Conservation (phyloP, 495 filamentous ascomycete species). For the Pseudevernia furfuracea region DNA sequence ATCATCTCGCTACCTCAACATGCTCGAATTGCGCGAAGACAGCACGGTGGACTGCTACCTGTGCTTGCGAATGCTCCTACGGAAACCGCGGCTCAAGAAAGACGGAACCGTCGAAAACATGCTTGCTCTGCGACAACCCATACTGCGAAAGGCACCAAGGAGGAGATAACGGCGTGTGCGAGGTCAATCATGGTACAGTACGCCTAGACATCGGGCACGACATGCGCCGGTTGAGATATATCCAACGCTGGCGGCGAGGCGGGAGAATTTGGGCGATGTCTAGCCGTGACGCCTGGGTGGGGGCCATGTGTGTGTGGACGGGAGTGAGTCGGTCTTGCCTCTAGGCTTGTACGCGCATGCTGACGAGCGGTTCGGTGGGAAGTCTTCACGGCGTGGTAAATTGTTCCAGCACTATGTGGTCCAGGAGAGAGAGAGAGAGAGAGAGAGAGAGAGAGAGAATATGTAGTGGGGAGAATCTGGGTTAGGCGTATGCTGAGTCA, state of each 20-base stretch:
- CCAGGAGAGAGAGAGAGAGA: too few species aligned
- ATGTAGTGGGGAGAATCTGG: too few species aligned
- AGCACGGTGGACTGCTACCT: not conserved
- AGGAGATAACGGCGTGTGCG: constrained; percentile 11
- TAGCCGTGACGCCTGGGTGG: not conserved
- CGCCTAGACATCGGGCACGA: not conserved
- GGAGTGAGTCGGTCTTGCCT: not conserved
- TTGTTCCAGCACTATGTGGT: too few species aligned
- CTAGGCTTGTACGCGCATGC: too few species aligned
- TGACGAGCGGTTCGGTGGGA: too few species aligned
- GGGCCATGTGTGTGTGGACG: not conserved
- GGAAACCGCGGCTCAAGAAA: constrained; percentile 2
- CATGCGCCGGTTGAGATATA: constrained; percentile 15
- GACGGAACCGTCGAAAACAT: constrained; percentile 10
- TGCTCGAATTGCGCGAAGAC: not conserved
- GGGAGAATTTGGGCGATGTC: not conserved
- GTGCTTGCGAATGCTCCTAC: not conserved
- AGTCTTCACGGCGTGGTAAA: too few species aligned
- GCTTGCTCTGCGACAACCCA: constrained; percentile 11
- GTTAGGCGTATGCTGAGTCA: too few species aligned
- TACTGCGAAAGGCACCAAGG: constrained; percentile 13
- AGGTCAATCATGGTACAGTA: constrained; percentile 1
- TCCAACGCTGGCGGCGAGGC: constrained; percentile 4
- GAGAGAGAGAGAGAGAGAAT: too few species aligned
- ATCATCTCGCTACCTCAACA: not conserved